phyloP scores from a whole-genome alignment of 768 basidiomycete genomes.

The Hemileccinum rubropunctum region DNA sequence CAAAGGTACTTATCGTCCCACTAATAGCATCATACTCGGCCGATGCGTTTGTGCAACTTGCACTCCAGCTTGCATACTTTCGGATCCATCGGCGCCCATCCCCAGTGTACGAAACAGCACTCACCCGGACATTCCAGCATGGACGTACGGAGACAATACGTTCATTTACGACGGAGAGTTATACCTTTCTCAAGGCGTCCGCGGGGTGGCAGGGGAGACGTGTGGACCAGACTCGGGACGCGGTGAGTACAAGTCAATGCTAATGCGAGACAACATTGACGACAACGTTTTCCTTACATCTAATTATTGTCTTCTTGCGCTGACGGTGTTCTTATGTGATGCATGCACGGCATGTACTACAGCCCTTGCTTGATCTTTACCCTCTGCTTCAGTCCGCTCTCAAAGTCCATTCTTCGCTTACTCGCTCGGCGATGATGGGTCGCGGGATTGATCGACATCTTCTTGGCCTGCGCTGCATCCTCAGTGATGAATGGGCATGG shows the following conservation, averaged over 20 bases:
- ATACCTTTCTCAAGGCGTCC: conserved; percentile 46
- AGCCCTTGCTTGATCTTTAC: conserved; percentile 32
- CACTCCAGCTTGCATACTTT: conserved; percentile 89
- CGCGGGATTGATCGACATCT: conserved; percentile 88
- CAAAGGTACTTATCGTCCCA: neutral
- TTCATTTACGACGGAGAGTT: conserved; percentile 66
- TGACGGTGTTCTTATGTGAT: neutral
- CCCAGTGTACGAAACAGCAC: conserved; percentile 90
- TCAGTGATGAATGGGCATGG: conserved; percentile 37
- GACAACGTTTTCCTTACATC: neutral
- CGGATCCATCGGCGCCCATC: conserved; percentile 71
- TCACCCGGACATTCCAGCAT: conserved; percentile 82
- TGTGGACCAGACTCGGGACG: neutral
- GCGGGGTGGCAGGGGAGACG: conserved; percentile 16
- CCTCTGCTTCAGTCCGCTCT: conserved; percentile 64
- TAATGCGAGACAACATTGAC: neutral
- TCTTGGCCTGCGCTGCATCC: conserved; percentile 73
- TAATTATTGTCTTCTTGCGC: no score
- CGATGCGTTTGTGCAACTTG: conserved; percentile 90
- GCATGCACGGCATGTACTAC: neutral
- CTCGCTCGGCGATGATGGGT: conserved; percentile 76
- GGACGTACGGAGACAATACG: conserved; percentile 92
- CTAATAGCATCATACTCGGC: conserved; percentile 52
- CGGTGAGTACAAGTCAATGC: conserved; percentile 10
- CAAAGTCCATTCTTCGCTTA: conserved; percentile 65